A percentile compares a stretch with the other conserved stretches of the same genome.
These are phyloP conservation scores for Talaromyces sp. DNA, from an alignment of 2,329 filamentous ascomycete species.

Conservation along the genomic window DNA sequence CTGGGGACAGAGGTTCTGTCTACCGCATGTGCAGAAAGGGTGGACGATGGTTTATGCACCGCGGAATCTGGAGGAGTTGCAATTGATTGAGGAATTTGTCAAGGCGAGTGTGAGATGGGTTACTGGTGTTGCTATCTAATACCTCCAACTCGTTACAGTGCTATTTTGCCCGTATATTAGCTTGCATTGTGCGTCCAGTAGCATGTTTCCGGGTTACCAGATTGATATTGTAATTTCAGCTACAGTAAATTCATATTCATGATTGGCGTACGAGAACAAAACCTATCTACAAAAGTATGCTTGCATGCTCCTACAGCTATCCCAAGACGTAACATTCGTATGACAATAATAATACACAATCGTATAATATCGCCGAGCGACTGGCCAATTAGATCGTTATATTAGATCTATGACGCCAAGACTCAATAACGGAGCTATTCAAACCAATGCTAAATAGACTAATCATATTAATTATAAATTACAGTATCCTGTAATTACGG, in stretches of 20 bases:
- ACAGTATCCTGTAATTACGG: neutral
- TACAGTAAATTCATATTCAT: neutral
- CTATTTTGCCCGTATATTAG: neutral
- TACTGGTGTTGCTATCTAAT: constrained; percentile 11
- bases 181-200: neutral
- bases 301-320: neutral
- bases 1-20: constrained; percentile 14
- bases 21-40: constrained; percentile 1
- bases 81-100: constrained; percentile 10
- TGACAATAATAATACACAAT: no score
- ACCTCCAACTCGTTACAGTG: no score
- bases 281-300: neutral
- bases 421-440: neutral
- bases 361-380: no score
- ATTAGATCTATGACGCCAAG: neutral
- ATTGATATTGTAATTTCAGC: neutral
- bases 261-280: no score
- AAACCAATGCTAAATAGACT: neutral
- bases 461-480: neutral
- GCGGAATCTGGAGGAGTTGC: constrained; percentile 8
- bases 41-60: constrained; percentile 17
- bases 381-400: neutral
- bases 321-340: neutral
- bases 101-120: constrained; percentile 11
- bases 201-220: neutral